Evolutionary conservation across 768 basidiomycete genomes (phyloP).

Genomic region (Sarcodon aspratus): DNA sequence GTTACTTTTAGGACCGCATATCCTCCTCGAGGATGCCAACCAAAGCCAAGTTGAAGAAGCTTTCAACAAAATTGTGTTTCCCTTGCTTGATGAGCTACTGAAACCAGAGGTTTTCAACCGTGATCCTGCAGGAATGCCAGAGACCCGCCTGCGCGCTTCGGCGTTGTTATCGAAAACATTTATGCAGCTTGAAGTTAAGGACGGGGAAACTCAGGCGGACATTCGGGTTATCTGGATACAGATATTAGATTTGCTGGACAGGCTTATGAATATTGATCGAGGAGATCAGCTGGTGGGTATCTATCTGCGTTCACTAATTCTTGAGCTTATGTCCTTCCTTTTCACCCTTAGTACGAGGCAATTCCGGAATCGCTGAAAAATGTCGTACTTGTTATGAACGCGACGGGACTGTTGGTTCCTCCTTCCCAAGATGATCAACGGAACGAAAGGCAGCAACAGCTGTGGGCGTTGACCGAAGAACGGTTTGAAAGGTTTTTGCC

Average conservation of each 20-base stretch:
- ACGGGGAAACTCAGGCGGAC: conserved; percentile 46
- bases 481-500: conserved; percentile 88
- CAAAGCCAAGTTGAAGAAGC: conserved; percentile 64
- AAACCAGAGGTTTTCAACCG: conserved; percentile 69
- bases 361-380: conserved; percentile 96
- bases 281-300: conserved; percentile 75
- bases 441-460: conserved; percentile 46
- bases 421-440: conserved; percentile 33
- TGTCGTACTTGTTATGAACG: conserved; percentile 91
- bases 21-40: conserved; percentile 47
- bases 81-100: conserved; percentile 82
- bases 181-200: conserved; percentile 82
- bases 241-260: conserved; percentile 80
- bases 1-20: conserved; percentile 66
- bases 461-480: conserved; percentile 83
- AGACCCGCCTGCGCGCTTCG: conserved; percentile 79
- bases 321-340: neutral
- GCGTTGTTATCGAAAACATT: conserved; percentile 93
- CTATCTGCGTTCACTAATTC: neutral
- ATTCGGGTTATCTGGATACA: conserved; percentile 77
- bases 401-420: conserved; percentile 72
- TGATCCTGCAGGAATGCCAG: conserved; percentile 82
- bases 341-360: conserved; percentile 66
- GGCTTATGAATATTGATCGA: conserved; percentile 78
- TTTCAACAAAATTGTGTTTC: conserved; percentile 85